phyloP scores from a whole-genome alignment of 352 stramenopile genomes.

The Phytopythium vexans region DNA sequence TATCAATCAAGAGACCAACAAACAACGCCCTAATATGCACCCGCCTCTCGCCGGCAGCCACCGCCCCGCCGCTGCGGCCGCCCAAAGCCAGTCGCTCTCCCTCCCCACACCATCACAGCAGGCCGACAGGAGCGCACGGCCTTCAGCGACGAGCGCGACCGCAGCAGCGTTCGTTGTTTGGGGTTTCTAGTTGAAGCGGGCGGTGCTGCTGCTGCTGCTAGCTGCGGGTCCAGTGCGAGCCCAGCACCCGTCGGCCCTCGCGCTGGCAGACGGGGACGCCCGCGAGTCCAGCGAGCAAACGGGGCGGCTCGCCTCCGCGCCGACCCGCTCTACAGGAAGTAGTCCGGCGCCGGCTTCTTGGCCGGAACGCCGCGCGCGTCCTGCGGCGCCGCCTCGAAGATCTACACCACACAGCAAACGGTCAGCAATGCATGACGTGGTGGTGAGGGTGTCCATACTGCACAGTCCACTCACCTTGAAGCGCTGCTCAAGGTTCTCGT shows the following conservation, averaged over 20 bases:
- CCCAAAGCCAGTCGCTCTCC: neutral
- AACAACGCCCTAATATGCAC: slow-evolving; percentile 1
- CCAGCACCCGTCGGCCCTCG: slow-evolving; percentile 3
- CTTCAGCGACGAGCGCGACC: no score
- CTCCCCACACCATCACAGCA: neutral
- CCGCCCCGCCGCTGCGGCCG: neutral
- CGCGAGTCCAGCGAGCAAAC: no score
- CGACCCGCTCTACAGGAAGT: slow-evolving; percentile 94
- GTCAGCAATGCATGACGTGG: slow-evolving; percentile 10
- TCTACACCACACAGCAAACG: slow-evolving; percentile 42
- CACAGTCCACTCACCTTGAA: slow-evolving; percentile 67
- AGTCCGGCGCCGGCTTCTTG: slow-evolving; percentile 98
- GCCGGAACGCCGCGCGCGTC: slow-evolving; percentile 95
- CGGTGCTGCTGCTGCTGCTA: no score
- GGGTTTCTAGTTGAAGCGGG: no score
- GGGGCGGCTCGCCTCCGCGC: no score
- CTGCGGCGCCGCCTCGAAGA: slow-evolving; percentile 98
- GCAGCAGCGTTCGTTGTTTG: no score
- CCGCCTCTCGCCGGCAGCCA: neutral
- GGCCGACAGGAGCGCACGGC: no score
- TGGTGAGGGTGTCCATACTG: neutral
- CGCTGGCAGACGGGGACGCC: slow-evolving; percentile 8
- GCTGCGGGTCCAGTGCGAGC: no score
- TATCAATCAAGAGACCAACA: neutral
- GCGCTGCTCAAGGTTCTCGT: slow-evolving; percentile 94